These are phyloP conservation scores for Fraxinus sp. DNA, from an alignment of 305 asterid species.

Conservation along the genomic window DNA sequence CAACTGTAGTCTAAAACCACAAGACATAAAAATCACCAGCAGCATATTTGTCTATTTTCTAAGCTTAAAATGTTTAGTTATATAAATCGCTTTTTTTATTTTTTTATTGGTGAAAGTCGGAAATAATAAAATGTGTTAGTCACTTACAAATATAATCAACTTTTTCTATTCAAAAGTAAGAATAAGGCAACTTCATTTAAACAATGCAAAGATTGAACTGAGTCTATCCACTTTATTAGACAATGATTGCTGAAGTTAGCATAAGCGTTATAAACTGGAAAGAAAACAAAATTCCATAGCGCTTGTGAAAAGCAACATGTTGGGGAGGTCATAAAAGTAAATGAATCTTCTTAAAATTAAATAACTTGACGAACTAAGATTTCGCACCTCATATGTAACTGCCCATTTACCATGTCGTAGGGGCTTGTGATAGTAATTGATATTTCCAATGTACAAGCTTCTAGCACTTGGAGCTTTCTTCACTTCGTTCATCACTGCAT, in stretches of 20 bases:
- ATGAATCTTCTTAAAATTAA: not conserved
- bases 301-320: not conserved
- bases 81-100: not conserved
- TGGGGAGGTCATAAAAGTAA: not conserved
- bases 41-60: not conserved
- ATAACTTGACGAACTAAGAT: constrained; percentile 1
- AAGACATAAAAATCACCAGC: not conserved
- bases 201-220: not conserved
- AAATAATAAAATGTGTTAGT: not conserved
- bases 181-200: not conserved
- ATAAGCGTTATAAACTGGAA: not conserved
- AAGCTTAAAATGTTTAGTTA: not conserved
- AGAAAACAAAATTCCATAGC: not conserved
- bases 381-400: constrained; percentile 83
- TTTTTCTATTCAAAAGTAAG: not conserved
- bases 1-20: not conserved
- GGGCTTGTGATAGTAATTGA: constrained; percentile 90
- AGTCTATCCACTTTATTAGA: not conserved
- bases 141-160: not conserved
- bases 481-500: constrained; percentile 75
- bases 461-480: constrained; percentile 46
- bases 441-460: constrained; percentile 85
- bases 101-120: not conserved
- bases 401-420: constrained; percentile 96
- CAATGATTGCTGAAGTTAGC: not conserved